Percentiles rank a stretch among this genome's conserved stretches.
Evolutionary conservation across 306 rosid species (phyloP).

Genomic region (Fagus sylvatica): DNA sequence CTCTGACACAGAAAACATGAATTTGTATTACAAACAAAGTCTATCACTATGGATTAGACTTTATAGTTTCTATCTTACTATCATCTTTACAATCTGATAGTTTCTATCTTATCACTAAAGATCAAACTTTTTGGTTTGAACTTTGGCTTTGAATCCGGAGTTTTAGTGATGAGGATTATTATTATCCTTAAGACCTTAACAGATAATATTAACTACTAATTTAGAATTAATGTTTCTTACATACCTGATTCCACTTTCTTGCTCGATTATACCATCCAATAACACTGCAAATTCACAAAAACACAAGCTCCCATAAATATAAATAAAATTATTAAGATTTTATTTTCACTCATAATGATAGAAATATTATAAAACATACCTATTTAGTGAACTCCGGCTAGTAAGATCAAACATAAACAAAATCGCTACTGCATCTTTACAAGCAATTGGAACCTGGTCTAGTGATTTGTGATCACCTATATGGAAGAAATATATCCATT

Average conservation of each 20-base stretch:
- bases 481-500: conserved; percentile 7
- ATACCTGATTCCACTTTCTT: conserved; percentile 97
- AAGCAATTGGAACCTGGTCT: conserved; percentile 84
- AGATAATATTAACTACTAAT: conserved; percentile 3
- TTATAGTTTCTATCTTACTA: no score
- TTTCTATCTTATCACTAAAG: no score
- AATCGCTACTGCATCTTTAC: conserved; percentile 96
- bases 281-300: conserved; percentile 54
- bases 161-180: no score
- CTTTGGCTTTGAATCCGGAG: no score
- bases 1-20: no score
- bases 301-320: neutral
- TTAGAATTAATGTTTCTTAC: neutral
- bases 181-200: no score
- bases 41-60: no score
- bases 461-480: conserved; percentile 64
- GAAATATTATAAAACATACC: conserved; percentile 33
- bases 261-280: conserved; percentile 82
- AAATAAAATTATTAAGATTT: neutral
- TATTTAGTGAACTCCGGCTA: conserved; percentile 79
- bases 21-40: no score
- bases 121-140: no score
- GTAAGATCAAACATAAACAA: conserved; percentile 95
- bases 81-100: no score
- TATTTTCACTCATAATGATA: neutral